Base-by-base conservation (phyloP, 768 basidiomycete genomes). In the Xerocomellus chrysenteron region DNA sequence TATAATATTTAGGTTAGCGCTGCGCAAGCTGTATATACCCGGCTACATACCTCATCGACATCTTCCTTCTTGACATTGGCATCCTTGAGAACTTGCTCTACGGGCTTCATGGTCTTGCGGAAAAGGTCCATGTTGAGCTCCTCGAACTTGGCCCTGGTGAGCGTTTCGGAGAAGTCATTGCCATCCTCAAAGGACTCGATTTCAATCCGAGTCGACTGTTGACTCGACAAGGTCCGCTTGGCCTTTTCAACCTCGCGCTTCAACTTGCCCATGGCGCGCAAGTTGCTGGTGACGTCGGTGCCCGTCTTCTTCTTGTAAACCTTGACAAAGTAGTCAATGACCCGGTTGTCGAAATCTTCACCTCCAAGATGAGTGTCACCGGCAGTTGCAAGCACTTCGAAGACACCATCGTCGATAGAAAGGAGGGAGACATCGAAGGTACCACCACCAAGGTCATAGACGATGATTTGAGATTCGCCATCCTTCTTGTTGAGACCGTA, bases 81-180 rank as follows among this genome's bases (percentile, higher is more conserved):
- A 68, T 98, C 96, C 86, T 97, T 97, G 66, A 98, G 80, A 21
- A 98, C 96, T 75, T 98, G 96, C 75, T 98, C 95, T 59, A 98
- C 96, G 60, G 96, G 96, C 81, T 95, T 95, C 92, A 98, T 93
- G 35, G 96, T 99, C 85, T 96, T 96, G 69, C 96, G 84, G 90
- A 99, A 99, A 50, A 98, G 85, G 68, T 99, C 96, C 80, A 97
- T 89, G 85, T 96, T 97, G 63, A 98, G 82, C 74, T 98, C 95
- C 75, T 98, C 96, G 71, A 99, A 98, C 78, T 97, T 98, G 79
- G 96, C 96, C 52, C 96, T 87, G 51, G 96, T 98, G 33, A 98
- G 84, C 7, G 92, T 92, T 82, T 98, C 96, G 35, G 94, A 91
- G 68, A 98, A 93, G 80, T 99, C 96, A 65, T 96, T 95, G 61